These are phyloP conservation scores for Penicillium cataractarum DNA, from an alignment of 495 filamentous ascomycete species.

Conservation along the genomic window DNA sequence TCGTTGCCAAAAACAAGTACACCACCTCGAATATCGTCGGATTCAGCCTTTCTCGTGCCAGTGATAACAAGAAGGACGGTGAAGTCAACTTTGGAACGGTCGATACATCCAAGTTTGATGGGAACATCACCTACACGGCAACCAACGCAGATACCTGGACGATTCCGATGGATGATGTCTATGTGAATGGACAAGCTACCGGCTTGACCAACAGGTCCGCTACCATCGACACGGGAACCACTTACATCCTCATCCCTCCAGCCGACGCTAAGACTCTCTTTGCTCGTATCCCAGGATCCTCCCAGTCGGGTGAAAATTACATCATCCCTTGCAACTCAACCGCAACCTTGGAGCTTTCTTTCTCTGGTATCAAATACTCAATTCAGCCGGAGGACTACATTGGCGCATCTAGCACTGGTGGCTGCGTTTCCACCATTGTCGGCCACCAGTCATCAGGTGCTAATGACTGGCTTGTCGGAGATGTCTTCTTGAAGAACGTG, in stretches of 20 bases:
- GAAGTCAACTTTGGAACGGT: conserved; percentile 75
- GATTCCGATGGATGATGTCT: conserved; percentile 65
- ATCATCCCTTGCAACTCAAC: conserved; percentile 72
- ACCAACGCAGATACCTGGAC: conserved; percentile 61
- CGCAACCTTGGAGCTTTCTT: conserved; percentile 52
- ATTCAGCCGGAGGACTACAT: conserved; percentile 73
- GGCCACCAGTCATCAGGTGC: conserved; percentile 49
- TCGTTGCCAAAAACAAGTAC: conserved; percentile 56
- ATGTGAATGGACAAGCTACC: conserved; percentile 57
- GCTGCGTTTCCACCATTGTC: conserved; percentile 69
- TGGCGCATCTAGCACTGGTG: conserved; percentile 43
- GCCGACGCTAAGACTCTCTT: conserved; percentile 67
- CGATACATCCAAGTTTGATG: conserved; percentile 66
- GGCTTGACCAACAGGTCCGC: conserved; percentile 56
- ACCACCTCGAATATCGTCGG: conserved; percentile 68
- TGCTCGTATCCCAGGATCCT: conserved; percentile 63
- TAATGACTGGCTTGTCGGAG: conserved; percentile 74
- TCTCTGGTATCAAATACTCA: conserved; percentile 62
- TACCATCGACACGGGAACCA: conserved; percentile 83
- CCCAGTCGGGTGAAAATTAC: conserved; percentile 57
- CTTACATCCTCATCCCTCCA: conserved; percentile 69
- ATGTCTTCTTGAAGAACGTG: conserved; percentile 89
- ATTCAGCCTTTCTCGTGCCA: conserved; percentile 64
- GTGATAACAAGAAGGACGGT: conserved; percentile 68
- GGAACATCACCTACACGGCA: conserved; percentile 64